A percentile compares a stretch with the other conserved stretches of the same genome.
phyloP scores from a whole-genome alignment of 192 early-diverging fungal species.

The Lunasporangiospora selenospora region DNA sequence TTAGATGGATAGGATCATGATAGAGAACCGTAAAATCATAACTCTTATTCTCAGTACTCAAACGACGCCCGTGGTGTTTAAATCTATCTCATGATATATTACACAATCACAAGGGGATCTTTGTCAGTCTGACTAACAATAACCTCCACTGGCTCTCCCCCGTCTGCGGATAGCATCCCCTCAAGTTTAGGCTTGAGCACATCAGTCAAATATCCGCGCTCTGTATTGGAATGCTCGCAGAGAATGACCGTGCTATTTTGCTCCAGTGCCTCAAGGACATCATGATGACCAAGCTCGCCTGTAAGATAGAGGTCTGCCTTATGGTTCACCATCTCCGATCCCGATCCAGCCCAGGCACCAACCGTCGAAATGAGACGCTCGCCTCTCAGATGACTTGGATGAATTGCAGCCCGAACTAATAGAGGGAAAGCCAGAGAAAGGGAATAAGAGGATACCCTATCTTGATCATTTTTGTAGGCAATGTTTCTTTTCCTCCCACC shows the following conservation, averaged over 20 bases:
- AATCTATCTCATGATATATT: conserved; percentile 14
- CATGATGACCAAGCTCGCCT: conserved; percentile 97
- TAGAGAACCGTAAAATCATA: too few relatives aligned
- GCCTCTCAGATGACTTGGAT: conserved; percentile 50
- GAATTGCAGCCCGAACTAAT: conserved; percentile 77
- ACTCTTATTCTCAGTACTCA: not conserved
- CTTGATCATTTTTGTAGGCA: not conserved
- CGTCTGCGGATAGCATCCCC: conserved; percentile 54
- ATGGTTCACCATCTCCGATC: conserved; percentile 43
- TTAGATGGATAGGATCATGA: too few relatives aligned
- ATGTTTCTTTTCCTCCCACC: not conserved
- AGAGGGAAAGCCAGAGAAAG: not conserved
- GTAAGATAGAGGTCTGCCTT: conserved; percentile 87
- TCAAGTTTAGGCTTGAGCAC: conserved; percentile 69
- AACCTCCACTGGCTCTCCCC: conserved; percentile 62
- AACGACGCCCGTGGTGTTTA: not conserved
- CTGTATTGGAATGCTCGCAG: conserved; percentile 93
- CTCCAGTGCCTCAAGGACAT: conserved; percentile 83
- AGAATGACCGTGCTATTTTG: conserved; percentile 84
- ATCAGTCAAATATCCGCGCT: conserved; percentile 81
- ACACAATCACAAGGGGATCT: conserved; percentile 76
- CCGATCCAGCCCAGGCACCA: conserved; percentile 94
- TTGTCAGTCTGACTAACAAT: conserved; percentile 74
- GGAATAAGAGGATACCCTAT: not conserved
- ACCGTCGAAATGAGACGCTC: conserved; percentile 68